Percentiles rank a stretch among this genome's conserved stretches.
These are phyloP conservation scores for Cicer pinnatifidum DNA, from an alignment of 306 rosid genomes.

Conservation along the genomic window DNA sequence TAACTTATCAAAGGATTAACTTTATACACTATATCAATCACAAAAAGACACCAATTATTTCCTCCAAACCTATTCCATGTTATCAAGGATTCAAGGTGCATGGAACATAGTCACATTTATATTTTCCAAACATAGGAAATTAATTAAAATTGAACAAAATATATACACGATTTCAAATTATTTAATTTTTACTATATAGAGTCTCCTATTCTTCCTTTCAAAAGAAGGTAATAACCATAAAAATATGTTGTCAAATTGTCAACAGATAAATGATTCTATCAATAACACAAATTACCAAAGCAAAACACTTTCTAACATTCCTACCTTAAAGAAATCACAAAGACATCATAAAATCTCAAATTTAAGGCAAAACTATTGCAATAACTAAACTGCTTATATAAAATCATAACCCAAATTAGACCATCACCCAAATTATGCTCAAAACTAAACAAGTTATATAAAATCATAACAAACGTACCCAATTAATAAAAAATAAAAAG, in stretches of 20 bases:
- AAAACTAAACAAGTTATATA: neutral
- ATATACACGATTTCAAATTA: too few relatives aligned
- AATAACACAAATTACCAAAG: constrained; percentile 22
- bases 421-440: constrained; percentile 11
- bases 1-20: too few relatives aligned
- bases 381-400: constrained; percentile 2
- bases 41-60: too few relatives aligned
- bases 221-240: constrained; percentile 17
- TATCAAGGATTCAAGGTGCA: too few relatives aligned
- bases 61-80: too few relatives aligned
- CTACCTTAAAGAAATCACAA: neutral
- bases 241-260: neutral
- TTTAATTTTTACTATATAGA: too few relatives aligned
- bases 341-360: constrained; percentile 27
- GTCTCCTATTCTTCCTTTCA: neutral
- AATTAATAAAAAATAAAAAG: neutral
- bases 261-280: neutral
- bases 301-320: constrained; percentile 1
- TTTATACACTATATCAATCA: too few relatives aligned
- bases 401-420: constrained; percentile 21
- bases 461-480: constrained; percentile 9
- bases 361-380: constrained; percentile 30
- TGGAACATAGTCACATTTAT: too few relatives aligned
- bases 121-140: too few relatives aligned
- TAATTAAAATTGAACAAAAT: too few relatives aligned